phyloP scores from a whole-genome alignment of 2,329 filamentous ascomycete genomes.

The Xylariomycetidae sp. region DNA sequence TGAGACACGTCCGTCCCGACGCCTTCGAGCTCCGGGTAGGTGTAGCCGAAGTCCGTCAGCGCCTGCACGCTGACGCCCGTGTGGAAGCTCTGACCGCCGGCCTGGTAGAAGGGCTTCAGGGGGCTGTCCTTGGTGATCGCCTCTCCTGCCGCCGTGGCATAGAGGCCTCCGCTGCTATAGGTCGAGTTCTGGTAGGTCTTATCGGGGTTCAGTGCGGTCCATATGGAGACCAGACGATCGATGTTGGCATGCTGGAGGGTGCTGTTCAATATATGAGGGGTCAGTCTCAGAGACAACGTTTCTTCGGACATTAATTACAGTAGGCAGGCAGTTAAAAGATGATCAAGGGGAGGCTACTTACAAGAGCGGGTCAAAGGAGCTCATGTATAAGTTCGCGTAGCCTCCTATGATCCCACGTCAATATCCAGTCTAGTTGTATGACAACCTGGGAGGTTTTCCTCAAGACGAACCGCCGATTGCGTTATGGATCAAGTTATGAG shows the following conservation, averaged over 20 bases:
- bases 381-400: constrained; percentile 31
- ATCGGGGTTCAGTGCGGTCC: constrained; percentile 35
- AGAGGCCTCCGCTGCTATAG: constrained; percentile 30
- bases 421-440: too few species aligned
- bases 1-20: constrained; percentile 54
- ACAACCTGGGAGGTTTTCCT: too few species aligned
- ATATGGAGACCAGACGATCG: constrained; percentile 54
- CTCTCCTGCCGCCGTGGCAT: constrained; percentile 34
- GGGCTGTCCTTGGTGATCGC: constrained; percentile 39
- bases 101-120: constrained; percentile 46
- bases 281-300: too few species aligned
- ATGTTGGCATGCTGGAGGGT: constrained; percentile 54
- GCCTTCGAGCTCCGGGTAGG: constrained; percentile 35
- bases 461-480: constrained; percentile 30
- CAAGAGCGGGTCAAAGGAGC: constrained; percentile 45
- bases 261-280: constrained; percentile 26
- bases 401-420: too few species aligned
- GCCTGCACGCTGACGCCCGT: constrained; percentile 32
- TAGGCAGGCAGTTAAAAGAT: too few species aligned
- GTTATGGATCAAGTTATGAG: constrained; percentile 40
- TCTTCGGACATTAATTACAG: too few species aligned
- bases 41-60: constrained; percentile 34
- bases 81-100: constrained; percentile 33
- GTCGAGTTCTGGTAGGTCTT: constrained; percentile 23
- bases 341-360: constrained; percentile 27